These are phyloP conservation scores for Batrachochytrium dendrobatidis DNA, from an alignment of 371 early-diverging fungal genomes.

Conservation along the genomic window DNA sequence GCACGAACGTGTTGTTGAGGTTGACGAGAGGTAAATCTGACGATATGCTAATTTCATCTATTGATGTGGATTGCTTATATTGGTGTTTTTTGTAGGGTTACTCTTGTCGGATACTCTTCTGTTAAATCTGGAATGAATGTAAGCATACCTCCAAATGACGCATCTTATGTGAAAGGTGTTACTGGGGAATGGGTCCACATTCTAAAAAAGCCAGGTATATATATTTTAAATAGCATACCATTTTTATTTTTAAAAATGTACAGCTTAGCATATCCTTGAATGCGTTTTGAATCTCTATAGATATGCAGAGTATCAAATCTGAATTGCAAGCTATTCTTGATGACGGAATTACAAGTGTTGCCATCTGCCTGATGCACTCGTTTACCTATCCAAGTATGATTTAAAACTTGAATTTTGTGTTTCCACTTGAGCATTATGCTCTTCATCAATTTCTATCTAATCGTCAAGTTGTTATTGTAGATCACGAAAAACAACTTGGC, in stretches of 20 bases:
- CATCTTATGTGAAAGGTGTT: slow-evolving; percentile 52
- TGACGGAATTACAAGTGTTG: slow-evolving; percentile 75
- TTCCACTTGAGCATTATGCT: not conserved
- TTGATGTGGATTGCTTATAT: not conserved
- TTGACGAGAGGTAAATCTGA: slow-evolving; percentile 64
- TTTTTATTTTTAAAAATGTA: not conserved
- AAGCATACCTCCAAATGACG: slow-evolving; percentile 18
- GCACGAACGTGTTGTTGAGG: slow-evolving; percentile 77
- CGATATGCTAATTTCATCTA: not conserved
- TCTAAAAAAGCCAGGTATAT: slow-evolving; percentile 55
- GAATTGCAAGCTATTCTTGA: slow-evolving; percentile 56
- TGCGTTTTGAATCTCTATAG: slow-evolving; percentile 14
- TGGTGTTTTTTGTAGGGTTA: slow-evolving; percentile 36
- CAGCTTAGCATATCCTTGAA: not conserved
- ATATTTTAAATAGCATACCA: too few relatives aligned
- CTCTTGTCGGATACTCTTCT: slow-evolving; percentile 66
- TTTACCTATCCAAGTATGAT: slow-evolving; percentile 67
- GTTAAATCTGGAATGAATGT: slow-evolving; percentile 44
- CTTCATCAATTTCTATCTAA: slow-evolving; percentile 2
- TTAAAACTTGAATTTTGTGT: not conserved
- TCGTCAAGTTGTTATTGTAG: slow-evolving; percentile 18
- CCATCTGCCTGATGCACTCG: slow-evolving; percentile 88
- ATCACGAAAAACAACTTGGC: slow-evolving; percentile 72
- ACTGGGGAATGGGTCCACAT: slow-evolving; percentile 83
- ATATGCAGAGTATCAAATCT: slow-evolving; percentile 42